Evolutionary conservation across 108 stramenopile species (phyloP).

Genomic region (Discostella stelligeroides): DNA sequence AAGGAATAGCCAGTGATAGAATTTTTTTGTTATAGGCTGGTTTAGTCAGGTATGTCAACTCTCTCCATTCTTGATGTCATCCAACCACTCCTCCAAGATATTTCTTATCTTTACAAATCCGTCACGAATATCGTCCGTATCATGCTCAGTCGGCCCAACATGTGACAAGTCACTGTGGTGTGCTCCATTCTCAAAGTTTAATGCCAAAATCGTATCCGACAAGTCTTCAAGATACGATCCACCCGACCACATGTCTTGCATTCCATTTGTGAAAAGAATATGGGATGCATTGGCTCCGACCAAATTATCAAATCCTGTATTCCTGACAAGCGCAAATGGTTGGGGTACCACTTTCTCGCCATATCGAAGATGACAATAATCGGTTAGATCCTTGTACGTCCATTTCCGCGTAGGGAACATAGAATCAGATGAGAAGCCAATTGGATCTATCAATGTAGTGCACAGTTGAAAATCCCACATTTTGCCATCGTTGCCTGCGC

Average conservation of each 20-base stretch:
- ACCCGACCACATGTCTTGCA: conserved; percentile 69
- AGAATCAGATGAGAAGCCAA: conserved; percentile 56
- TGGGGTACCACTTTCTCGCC: conserved; percentile 51
- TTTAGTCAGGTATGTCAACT: no score
- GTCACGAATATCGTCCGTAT: conserved; percentile 67
- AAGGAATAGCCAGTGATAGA: no score
- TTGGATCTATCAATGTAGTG: conserved; percentile 59
- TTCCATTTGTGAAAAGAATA: conserved; percentile 76
- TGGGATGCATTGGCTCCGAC: conserved; percentile 38
- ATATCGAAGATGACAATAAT: conserved; percentile 64
- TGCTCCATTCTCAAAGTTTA: conserved; percentile 85
- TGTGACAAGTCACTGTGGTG: conserved; percentile 74
- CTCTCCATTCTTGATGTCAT: conserved; percentile 19
- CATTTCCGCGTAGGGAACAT: conserved; percentile 78
- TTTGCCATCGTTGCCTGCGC: conserved; percentile 53
- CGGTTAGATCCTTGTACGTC: conserved; percentile 46
- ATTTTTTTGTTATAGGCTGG: no score
- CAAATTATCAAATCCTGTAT: conserved; percentile 64
- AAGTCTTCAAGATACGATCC: conserved; percentile 45
- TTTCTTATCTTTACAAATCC: conserved; percentile 55
- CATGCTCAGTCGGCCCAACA: conserved; percentile 47
- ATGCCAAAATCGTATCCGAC: conserved; percentile 51
- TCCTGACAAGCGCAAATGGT: conserved; percentile 52
- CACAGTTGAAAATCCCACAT: conserved; percentile 85
- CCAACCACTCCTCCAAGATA: conserved; percentile 61